Base-by-base conservation (phyloP, 1,139 yeast species). In the Diutina scorzettiae region DNA sequence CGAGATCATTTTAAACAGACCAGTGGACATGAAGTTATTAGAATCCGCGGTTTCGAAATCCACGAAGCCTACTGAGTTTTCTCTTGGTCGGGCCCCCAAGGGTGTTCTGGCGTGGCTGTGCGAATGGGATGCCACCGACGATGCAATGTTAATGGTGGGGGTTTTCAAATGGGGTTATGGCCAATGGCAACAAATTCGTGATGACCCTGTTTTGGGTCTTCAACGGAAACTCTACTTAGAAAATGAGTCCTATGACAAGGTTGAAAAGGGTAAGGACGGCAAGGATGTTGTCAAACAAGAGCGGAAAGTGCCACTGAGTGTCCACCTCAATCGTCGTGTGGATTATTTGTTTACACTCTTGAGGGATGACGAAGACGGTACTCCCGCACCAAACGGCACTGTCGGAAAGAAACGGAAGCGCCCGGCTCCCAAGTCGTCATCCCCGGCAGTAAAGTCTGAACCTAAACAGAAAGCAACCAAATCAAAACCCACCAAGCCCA, bases 161-260 rank as follows among this genome's bases (percentile, higher is more conserved):
- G 83, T 91, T 27, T 74, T 76, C 56, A 87, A 86, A 59, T 86
- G 89, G 60, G 99, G 99, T 0, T 91, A 86, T 56, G 98, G 98
- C 18, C 81, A 95, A 0, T 93, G 98, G 98, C 60, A 74, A 6
- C 89, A 84, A 56, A 89, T 93, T 40, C 69, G 98, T 56, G 98
- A 91, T 61, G 98, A 93, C 62, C 97, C 98, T 1, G 73, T 85
- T 45, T 69, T 93, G 46, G 93, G 91, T 12, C 69, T 93, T 49
- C 85, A 87, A 48, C 86, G 86, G 52, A 89, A 85, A 63, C 63
- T 89, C 48, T 89, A 77, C 55, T 67, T 89, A 51, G 85, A 49
- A 16, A 34, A 34, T 16, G 39, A 34, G 16, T n/a, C 39, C 12
- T 32, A 32, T 17, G 37, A 32, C 19, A 39, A 19, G 34, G 32